Evolutionary conservation across 2,329 filamentous ascomycete species (phyloP), one percentile per base, ranked within the genome.

Genomic region (Colletotrichum salicis): DNA sequence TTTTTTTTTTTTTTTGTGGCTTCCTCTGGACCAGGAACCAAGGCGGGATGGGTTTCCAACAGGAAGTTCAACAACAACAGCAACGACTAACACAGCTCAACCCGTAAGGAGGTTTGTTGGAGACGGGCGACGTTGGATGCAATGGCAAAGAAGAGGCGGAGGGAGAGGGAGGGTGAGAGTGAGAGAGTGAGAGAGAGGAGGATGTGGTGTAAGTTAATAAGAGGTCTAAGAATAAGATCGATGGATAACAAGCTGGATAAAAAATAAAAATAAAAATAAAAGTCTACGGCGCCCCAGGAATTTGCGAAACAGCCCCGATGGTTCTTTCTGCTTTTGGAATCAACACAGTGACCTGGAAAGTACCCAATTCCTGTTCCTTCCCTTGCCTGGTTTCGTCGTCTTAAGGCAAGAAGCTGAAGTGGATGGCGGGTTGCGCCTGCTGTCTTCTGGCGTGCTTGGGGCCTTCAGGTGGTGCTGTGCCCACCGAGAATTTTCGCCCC

Each of bases 401-500:
- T 51, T 54, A 68, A 62, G 59, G 15, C 61, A 64, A 31, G 52
- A 31, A 51, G 37, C 41, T 37, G 22, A 54, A 33, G 31, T 54
- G 60, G 61, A 59, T 45, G 13, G 19, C 15, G 62, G 62, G 31
- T 64, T 64, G 51, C 51, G n/a, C 51, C 48, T 64, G 52, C 35
- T 59, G 54, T 55, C 33, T 19, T 22, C 15, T 60, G 41, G 19
- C 19, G 41, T 48, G 41, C 41, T 48, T 41, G 37, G 37, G 37
- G 41, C 15, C 41, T 48, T 41, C 15, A 10, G 37, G 37, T 19
- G 41, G 41, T 19, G 41, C 41, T 56, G 70, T 72, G 62, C 61
- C 70, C 70, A 67, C 67, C 62, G 70, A 62, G 15, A 27, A 62
- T 51, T 56, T 41, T 67, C 45, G 70, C 70, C 70, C 70, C 70